phyloP scores from a whole-genome alignment of 345 rosid genomes.

The Lepidium aucheri region DNA sequence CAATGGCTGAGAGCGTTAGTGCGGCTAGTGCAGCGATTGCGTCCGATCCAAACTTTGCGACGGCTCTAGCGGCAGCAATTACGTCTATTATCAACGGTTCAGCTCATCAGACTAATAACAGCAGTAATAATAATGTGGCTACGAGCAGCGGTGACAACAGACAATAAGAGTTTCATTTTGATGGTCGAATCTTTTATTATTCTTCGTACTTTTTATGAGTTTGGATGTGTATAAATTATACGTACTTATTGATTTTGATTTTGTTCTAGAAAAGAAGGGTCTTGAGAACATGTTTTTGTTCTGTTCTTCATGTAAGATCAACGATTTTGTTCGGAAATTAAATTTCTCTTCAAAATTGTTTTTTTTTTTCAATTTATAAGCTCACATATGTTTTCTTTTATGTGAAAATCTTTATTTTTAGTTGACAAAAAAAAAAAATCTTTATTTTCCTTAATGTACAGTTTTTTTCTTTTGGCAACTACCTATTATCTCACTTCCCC shows the following conservation, averaged over 20 bases:
- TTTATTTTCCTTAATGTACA: too few species aligned
- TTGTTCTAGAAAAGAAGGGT: slow-evolving; percentile 3
- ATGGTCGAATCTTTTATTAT: neutral
- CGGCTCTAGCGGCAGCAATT: slow-evolving; percentile 93
- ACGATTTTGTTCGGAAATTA: neutral
- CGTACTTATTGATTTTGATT: neutral
- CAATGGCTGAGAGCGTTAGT: slow-evolving; percentile 52
- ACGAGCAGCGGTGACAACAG: slow-evolving; percentile 26
- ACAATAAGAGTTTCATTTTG: slow-evolving; percentile 11
- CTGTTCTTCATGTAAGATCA: slow-evolving; percentile 25
- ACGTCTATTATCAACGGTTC: slow-evolving; percentile 66
- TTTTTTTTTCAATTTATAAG: neutral
- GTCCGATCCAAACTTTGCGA: slow-evolving; percentile 86
- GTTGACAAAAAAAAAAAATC: too few species aligned
- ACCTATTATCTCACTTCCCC: too few species aligned
- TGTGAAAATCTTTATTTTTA: neutral
- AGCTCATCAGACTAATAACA: slow-evolving; percentile 15
- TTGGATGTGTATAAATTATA: slow-evolving; percentile 20
- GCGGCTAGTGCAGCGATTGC: slow-evolving; percentile 66
- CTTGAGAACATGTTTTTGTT: slow-evolving; percentile 8
- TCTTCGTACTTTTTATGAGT: neutral
- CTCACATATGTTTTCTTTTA: neutral
- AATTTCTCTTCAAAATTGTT: neutral
- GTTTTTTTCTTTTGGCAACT: too few species aligned
- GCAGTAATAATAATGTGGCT: slow-evolving; percentile 19